Evolutionary conservation across 2,329 filamentous ascomycete genomes (phyloP).

Genomic region (Thielaviopsis ethacetica): DNA sequence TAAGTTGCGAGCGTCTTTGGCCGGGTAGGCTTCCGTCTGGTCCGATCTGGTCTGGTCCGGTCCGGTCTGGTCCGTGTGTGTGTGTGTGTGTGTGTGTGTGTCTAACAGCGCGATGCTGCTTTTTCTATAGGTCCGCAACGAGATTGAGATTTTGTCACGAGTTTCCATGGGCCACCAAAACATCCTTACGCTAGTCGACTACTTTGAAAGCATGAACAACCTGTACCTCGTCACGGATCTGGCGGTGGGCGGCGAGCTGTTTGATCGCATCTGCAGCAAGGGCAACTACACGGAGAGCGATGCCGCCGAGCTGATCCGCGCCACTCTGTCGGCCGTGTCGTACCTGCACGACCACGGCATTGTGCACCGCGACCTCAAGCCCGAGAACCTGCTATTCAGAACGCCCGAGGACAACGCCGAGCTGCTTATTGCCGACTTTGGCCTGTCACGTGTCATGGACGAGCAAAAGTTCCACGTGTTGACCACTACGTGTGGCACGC

Average conservation of each 20-base stretch:
- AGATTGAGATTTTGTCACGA: conserved; percentile 91
- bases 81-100: no score
- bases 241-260: conserved; percentile 87
- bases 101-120: not conserved
- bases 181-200: conserved; percentile 93
- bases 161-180: conserved; percentile 99
- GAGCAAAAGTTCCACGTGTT: conserved; percentile 96
- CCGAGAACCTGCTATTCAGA: conserved; percentile 90
- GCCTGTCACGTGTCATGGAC: conserved; percentile 92
- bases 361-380: conserved; percentile 93
- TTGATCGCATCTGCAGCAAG: conserved; percentile 96
- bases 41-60: no score
- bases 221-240: conserved; percentile 96
- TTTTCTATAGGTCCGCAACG: conserved; percentile 62
- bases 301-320: conserved; percentile 84
- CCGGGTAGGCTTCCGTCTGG: not conserved
- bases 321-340: conserved; percentile 89
- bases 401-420: conserved; percentile 97
- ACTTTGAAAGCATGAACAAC: conserved; percentile 99
- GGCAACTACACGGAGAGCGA: conserved; percentile 97
- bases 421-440: conserved; percentile 92
- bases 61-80: no score
- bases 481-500: conserved; percentile 93
- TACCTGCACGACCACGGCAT: conserved; percentile 98
- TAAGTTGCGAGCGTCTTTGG: conserved; percentile 23